Evolutionary conservation across 2,329 filamentous ascomycete species (phyloP).

Genomic region (Epichloe aotearoae): DNA sequence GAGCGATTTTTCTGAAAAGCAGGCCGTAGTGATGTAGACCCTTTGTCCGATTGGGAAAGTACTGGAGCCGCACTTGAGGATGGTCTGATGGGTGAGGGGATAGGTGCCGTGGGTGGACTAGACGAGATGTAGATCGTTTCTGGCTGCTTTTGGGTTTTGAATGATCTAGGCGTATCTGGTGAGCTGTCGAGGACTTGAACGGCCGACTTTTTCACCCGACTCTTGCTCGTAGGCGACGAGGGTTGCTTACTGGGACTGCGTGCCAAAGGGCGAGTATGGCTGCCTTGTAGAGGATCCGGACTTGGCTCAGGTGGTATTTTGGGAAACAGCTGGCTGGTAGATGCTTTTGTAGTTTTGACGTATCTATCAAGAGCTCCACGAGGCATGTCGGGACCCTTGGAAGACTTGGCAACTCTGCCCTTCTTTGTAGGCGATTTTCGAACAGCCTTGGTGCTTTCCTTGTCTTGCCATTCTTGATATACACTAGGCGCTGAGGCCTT

Average conservation of each 20-base stretch:
- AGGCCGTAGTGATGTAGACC: constrained; percentile 14
- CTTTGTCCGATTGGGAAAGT: constrained; percentile 7
- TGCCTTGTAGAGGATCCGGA: neutral
- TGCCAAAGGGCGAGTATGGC: neutral
- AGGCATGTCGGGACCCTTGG: constrained; percentile 10
- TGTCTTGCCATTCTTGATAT: constrained; percentile 17
- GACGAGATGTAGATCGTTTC: constrained; percentile 32
- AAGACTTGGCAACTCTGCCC: constrained; percentile 6
- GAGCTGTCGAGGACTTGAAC: constrained; percentile 29
- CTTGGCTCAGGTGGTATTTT: constrained; percentile 4
- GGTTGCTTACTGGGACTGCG: constrained; percentile 23
- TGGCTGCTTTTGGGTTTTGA: constrained; percentile 10
- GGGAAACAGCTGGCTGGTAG: neutral
- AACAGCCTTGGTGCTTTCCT: constrained; percentile 10
- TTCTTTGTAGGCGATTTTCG: constrained; percentile 14
- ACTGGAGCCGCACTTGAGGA: constrained; percentile 2
- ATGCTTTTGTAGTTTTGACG: constrained; percentile 25
- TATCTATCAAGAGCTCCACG: constrained; percentile 27
- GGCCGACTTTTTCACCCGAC: constrained; percentile 12
- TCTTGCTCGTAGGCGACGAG: constrained; percentile 12
- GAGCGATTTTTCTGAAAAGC: constrained; percentile 10
- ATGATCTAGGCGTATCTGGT: constrained; percentile 28
- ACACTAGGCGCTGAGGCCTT: constrained; percentile 13
- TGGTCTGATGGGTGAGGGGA: constrained; percentile 11
- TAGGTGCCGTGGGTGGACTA: constrained; percentile 22